Base-by-base conservation (phyloP, 257 asterid species). In the Sherardia arvensis region DNA sequence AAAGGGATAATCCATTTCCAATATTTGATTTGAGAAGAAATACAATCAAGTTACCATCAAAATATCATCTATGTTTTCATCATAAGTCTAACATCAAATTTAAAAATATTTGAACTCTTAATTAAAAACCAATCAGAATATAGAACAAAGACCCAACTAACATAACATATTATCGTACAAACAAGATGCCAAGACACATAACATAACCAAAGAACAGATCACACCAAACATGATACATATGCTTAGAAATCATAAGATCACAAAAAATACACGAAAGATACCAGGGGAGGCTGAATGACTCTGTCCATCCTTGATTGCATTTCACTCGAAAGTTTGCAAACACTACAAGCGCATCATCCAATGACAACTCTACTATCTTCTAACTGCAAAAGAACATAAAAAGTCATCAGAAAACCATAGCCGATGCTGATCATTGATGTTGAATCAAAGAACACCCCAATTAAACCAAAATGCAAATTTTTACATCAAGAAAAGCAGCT, bases 201-300 rank as follows among this genome's bases (percentile, higher is more conserved):
- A n/a, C 0, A 12, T 29, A 21, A 1, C 9, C 23, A 38, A 22
- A 29, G 1, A 17, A 64, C 54, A 20, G 18, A 2, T 10, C 5
- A n/a, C 23, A 45, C 48, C 36, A 7, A 45, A 22, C 51, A 43
- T 15, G 51, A 40, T 4, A 43, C 25, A 29, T 9, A 21, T 3
- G 33, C 14, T 10, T 15, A 17, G 47, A 69, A 58, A 14, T 38
- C 17, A 2, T 48, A 40, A 40, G 32, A 32, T 55, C 3, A 54
- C n/a, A 36, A 29, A 26, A 30, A 15, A 58, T 12, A 33, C 14
- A 47, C 4, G 55, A 34, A 54, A 48, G 61, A 72, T 83, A 83
- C 90, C 90, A 83, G 78, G 25, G 86, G 90, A 74, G 90, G 90
- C 79, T 83, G 90, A 62, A 83, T 76, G 69, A 53, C 78, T 64